Conservation (phyloP, 495 filamentous ascomycete genomes). For the Lepidopterella palustris region DNA sequence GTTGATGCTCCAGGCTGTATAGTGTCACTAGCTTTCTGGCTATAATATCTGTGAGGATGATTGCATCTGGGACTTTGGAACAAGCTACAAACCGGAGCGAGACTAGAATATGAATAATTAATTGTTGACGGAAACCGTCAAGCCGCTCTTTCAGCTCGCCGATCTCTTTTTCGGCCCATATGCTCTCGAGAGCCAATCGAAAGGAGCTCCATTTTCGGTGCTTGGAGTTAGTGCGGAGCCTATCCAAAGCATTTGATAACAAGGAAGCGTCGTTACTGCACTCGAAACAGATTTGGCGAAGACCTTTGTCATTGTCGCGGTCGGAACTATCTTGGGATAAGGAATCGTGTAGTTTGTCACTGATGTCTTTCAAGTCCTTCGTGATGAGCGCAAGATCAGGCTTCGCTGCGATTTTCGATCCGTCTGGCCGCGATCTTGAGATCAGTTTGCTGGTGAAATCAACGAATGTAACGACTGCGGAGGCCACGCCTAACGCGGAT, state of each 20-base stretch:
- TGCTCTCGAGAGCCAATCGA: neutral
- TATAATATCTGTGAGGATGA: no score
- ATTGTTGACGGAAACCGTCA: neutral
- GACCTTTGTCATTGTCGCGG: no score
- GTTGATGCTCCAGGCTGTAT: no score
- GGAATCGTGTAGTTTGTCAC: neutral
- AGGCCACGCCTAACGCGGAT: neutral
- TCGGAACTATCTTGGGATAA: no score
- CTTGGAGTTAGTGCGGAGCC: neutral
- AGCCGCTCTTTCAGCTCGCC: neutral
- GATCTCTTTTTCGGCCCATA: neutral
- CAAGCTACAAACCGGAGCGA: neutral
- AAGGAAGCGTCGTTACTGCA: neutral
- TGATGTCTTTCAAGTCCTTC: neutral
- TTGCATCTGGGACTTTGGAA: no score
- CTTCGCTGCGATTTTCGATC: no score
- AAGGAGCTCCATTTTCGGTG: neutral
- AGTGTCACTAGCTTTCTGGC: no score
- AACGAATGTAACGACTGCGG: neutral
- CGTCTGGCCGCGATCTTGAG: no score
- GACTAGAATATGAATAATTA: neutral
- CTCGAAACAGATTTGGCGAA: neutral
- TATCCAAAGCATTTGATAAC: neutral
- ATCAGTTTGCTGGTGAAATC: neutral
- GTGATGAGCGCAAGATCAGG: no score